Conservation (phyloP, 2,329 filamentous ascomycete genomes). For the Grosmannia serpens region DNA sequence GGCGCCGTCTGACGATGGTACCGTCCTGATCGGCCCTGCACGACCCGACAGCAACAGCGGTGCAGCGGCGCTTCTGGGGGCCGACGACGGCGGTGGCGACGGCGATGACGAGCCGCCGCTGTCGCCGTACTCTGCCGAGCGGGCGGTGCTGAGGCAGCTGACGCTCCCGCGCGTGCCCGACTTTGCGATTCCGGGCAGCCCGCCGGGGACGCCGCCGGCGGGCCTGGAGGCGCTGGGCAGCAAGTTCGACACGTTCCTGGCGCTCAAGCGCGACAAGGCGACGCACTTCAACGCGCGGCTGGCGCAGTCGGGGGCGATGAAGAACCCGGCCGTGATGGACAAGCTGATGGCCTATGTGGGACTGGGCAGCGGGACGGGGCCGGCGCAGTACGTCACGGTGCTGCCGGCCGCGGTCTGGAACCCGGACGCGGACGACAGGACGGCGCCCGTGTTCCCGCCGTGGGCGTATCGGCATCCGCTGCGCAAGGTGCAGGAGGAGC, state of each 20-base stretch:
- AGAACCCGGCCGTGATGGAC: slow-evolving; percentile 60
- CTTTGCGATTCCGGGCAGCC: slow-evolving; percentile 63
- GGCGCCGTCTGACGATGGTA: not conserved
- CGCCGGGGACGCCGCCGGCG: slow-evolving; percentile 46
- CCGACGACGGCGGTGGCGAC: slow-evolving; percentile 5
- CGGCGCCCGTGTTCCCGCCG: slow-evolving; percentile 32
- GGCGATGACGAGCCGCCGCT: slow-evolving; percentile 16
- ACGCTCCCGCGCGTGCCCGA: slow-evolving; percentile 63
- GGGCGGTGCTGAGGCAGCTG: slow-evolving; percentile 55
- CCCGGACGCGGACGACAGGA: slow-evolving; percentile 22
- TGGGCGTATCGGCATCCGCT: slow-evolving; percentile 41
- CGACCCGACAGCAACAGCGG: slow-evolving; percentile 3
- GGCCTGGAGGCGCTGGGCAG: slow-evolving; percentile 34
- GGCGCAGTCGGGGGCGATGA: slow-evolving; percentile 52
- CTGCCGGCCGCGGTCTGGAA: slow-evolving; percentile 46
- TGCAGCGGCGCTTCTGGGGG: not conserved
- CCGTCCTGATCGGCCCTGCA: slow-evolving; percentile 9
- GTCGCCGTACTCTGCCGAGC: slow-evolving; percentile 58
- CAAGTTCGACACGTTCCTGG: slow-evolving; percentile 64
- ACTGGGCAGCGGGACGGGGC: slow-evolving; percentile 14
- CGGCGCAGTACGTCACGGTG: slow-evolving; percentile 56
- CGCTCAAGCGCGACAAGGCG: slow-evolving; percentile 59
- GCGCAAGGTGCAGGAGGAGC: slow-evolving; percentile 34
- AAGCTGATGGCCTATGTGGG: slow-evolving; percentile 62
- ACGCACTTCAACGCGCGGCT: slow-evolving; percentile 71